Evolutionary conservation across 208 protist species (phyloP), one percentile per base, ranked within the genome.

Genomic region (Leptomonas pyrrhocoris): DNA sequence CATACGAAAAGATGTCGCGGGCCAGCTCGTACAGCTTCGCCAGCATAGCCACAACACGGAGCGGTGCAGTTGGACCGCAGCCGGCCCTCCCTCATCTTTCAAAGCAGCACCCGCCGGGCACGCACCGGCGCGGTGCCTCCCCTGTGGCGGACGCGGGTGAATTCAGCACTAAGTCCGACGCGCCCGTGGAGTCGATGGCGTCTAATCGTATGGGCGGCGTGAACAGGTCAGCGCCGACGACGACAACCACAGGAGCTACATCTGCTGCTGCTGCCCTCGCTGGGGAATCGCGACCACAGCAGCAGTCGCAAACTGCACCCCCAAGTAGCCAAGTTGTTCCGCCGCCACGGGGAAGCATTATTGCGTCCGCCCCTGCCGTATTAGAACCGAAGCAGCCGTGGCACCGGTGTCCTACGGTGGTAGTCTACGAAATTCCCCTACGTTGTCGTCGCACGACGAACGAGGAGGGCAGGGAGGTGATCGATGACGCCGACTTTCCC

Each of bases 351-450:
- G n/a, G n/a, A n/a, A n/a, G n/a, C n/a, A n/a, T n/a, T n/a, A n/a
- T n/a, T n/a, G n/a, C n/a, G n/a, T n/a, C n/a, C n/a, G n/a, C n/a
- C n/a, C n/a, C n/a, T n/a, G n/a, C n/a, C n/a, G n/a, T n/a, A n/a
- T n/a, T n/a, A n/a, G n/a, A n/a, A n/a, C 38, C 38, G 38, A 36
- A 58, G 48, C 46, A 61, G 56, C 51, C 51, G 30, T 63, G 63
- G 68, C 61, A 77, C 40, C 75, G 67, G 53, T 48, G 31, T 42
- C 55, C 73, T 3, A 59, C 69, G 2, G 65, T 88, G 19, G 62
- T 69, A 25, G 55, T 84, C n/a, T 86, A 80, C 68, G 81, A 86
- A 55, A 77, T 82, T 30, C 77, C 72, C 15, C 66, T 86, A 56
- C 74, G 74, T 9, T 77, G 65, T 50, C 27, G 25, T 12, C 64